Conservation (phyloP, 2,329 filamentous ascomycete genomes). For the Neoarthrinium moseri region DNA sequence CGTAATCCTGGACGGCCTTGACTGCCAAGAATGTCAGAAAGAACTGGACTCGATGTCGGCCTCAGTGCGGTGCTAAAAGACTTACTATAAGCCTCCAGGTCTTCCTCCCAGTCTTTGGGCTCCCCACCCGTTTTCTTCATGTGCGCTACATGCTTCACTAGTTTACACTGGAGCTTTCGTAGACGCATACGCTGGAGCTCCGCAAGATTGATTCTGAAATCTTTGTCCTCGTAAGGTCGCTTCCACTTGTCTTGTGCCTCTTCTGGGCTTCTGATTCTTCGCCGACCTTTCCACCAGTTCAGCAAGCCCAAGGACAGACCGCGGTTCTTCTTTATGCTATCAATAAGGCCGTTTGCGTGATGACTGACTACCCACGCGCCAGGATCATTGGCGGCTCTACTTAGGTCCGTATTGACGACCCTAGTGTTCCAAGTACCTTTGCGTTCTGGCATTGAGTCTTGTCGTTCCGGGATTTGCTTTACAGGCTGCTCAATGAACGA, state of each 20-base stretch:
- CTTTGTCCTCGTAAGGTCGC: neutral
- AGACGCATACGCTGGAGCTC: slow-evolving; percentile 15
- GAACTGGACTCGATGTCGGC: too few species aligned
- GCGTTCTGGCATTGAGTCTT: too few species aligned
- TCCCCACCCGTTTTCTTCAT: neutral
- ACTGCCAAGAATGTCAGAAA: slow-evolving; percentile 2
- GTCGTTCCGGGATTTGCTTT: too few species aligned
- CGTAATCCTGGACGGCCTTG: slow-evolving; percentile 15
- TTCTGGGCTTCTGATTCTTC: neutral
- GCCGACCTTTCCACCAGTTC: neutral
- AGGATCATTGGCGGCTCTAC: too few species aligned
- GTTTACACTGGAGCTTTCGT: slow-evolving; percentile 12
- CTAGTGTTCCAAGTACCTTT: too few species aligned
- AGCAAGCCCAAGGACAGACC: neutral
- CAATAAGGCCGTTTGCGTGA: neutral
- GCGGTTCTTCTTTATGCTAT: neutral
- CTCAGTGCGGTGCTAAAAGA: neutral
- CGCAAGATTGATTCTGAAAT: slow-evolving; percentile 13
- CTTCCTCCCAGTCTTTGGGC: slow-evolving; percentile 2
- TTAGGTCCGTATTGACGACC: too few species aligned
- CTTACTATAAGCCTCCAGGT: slow-evolving; percentile 9
- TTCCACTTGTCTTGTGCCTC: too few species aligned
- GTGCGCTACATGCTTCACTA: slow-evolving; percentile 10
- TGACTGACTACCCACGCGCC: neutral
- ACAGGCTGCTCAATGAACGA: too few species aligned